Evolutionary conservation across 1,284 basidiomycete genomes (phyloP).

Genomic region (Blastosporella zonata): DNA sequence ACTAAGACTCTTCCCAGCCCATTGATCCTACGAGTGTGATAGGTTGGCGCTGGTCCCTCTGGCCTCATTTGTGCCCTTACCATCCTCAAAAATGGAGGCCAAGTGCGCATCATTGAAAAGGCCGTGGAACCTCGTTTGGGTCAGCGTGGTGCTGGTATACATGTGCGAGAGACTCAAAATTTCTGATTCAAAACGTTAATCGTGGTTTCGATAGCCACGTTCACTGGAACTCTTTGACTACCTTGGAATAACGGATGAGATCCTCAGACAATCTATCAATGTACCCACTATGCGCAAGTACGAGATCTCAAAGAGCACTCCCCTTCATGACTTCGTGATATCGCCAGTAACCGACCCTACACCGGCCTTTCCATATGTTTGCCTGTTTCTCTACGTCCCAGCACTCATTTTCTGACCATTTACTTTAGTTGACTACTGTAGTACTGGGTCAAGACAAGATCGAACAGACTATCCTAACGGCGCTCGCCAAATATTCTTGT

Average conservation of each 20-base stretch:
- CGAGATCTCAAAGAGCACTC: conserved; percentile 24
- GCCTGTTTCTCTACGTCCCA: conserved; percentile 11
- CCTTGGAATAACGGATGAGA: conserved; percentile 27
- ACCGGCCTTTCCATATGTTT: conserved; percentile 19
- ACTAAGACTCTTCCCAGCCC: background rate
- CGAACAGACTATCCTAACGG: conserved; percentile 33
- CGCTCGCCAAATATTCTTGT: conserved; percentile 29
- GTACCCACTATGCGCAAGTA: conserved; percentile 39
- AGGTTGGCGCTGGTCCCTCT: conserved; percentile 37
- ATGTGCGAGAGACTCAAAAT: conserved; percentile 20
- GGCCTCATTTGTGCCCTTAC: conserved; percentile 35
- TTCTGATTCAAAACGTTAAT: background rate
- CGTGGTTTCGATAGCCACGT: conserved; percentile 22
- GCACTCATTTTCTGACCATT: background rate
- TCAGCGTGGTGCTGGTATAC: conserved; percentile 30
- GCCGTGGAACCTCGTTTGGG: conserved; percentile 27
- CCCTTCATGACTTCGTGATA: conserved; percentile 28
- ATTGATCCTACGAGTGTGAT: background rate
- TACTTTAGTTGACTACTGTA: conserved; percentile 24
- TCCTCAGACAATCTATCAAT: conserved; percentile 41
- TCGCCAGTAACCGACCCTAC: conserved; percentile 27
- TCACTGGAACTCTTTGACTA: conserved; percentile 27
- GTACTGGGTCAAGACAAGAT: conserved; percentile 36
- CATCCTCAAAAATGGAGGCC: conserved; percentile 33
- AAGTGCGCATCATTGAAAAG: conserved; percentile 40